Evolutionary conservation across 345 rosid species (phyloP), one percentile per base, ranked within the genome.

Genomic region (Nephelium lappaceum): DNA sequence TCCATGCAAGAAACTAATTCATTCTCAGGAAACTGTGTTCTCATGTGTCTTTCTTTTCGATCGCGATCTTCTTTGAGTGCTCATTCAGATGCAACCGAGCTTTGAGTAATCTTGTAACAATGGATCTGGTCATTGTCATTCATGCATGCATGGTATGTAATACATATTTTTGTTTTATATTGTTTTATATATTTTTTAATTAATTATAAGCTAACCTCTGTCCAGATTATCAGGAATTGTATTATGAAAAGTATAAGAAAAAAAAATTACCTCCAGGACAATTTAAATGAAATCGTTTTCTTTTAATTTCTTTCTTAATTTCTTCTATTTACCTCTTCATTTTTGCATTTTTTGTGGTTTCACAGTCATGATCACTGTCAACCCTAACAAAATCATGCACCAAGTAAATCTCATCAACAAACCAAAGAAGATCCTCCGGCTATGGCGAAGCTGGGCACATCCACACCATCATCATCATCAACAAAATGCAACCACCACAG

Each of bases 341-440:
- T 53, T 15, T 53, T 16, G 0, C 2, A 15, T 53, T 53, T 53
- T 53, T 18, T 4, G 0, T 4, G 0, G 1, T 31, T 31, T 31
- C 36, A 31, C 58, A 53, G 21, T 16, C 58, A 53, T 53, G 58
- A 5, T 68, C 71, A 1, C 7, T 51, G 61, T 25, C 27, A 61
- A 61, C 55, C 62, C 74, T 36, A 43, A n/a, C 43, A 71, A 51
- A 38, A 53, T 47, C 42, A 71, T 51, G 41, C 74, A 53, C 21
- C 43, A 55, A 14, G 63, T 38, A 19, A 36, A 21, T 16, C 21
- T 38, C n/a, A 23, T 21, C 55, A 39, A 11, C 19, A 49, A 55
- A 16, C 63, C 69, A 5, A 71, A 61, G 72, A 75, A 71, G 24
- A 75, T 75, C 43, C 57, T 80, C 61, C 27, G 3, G 49, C 72